Base-by-base conservation (phyloP, 164 flowering plant genomes). In the Pachysandra terminalis region DNA sequence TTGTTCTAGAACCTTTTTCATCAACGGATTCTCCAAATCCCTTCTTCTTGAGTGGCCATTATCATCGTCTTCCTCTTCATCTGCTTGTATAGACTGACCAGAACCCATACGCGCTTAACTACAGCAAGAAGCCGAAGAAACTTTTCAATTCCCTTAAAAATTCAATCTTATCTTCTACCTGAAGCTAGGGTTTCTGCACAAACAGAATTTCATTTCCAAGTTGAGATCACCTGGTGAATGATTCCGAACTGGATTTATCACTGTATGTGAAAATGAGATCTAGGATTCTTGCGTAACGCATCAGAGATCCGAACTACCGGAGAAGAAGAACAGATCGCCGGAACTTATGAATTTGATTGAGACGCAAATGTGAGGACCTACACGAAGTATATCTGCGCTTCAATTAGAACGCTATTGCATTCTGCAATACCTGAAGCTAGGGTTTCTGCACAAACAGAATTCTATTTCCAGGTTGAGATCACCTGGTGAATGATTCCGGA, bases 1-100 rank as follows among this genome's bases (percentile, higher is more conserved):
- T 61, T 95, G 99, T 68, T 95, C 86, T 22, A 95, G 81, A 63
- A 95, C 84, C 77, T 88, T 95, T 86, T 89, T 92, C 62, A 77
- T 80, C 56, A 81, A 45, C 54, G 79, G 76, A 32, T 73, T 82
- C 32, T 58, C 69, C 57, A 68, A 25, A 55, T 78, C 71, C 25
- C 69, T 53, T 35, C 62, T 26, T 57, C 73, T 65, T 0, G 56
- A 65, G 17, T 74, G 78, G 0, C 72, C 90, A 17, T 81, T 80
- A 8, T 70, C 78, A 0, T 77, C 84, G 9, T 64, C 68, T 22
- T 59, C 74, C 14, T 57, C 71, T 25, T 63, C 68, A 2, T 69
- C 71, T 19, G 68, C 74, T 45, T 45, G 51, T 2, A 45, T 13
- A 15, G 51, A 45, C 17, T 45, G 51, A 45, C 9, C 51, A 45